phyloP scores from a whole-genome alignment of 805 yeast genomes.

The Ogataea trehaloabstinens region DNA sequence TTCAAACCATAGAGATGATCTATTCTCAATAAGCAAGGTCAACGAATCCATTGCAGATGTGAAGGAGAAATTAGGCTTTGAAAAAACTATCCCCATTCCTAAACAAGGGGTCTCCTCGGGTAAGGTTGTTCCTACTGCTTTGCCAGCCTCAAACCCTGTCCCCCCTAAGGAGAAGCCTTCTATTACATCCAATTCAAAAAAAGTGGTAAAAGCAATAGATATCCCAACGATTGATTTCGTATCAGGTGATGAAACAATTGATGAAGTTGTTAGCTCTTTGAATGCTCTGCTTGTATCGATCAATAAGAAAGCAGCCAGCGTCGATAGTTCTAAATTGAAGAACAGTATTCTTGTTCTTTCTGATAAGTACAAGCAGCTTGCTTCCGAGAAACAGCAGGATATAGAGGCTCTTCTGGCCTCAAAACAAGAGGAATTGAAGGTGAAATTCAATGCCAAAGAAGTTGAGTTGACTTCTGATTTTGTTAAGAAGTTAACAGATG shows the following conservation, averaged over 20 bases:
- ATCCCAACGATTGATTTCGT: constrained; percentile 32
- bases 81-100: constrained; percentile 38
- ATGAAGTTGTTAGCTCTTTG: constrained; percentile 33
- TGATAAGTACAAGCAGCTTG: constrained; percentile 19
- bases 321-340: constrained; percentile 22
- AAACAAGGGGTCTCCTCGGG: constrained; percentile 38
- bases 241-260: constrained; percentile 33
- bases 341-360: constrained; percentile 20
- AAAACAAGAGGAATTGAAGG: constrained; percentile 31
- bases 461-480: constrained; percentile 57
- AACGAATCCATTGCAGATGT: constrained; percentile 32
- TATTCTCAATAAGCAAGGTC: constrained; percentile 19
- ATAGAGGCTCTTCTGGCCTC: constrained; percentile 23
- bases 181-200: constrained; percentile 5
- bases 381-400: constrained; percentile 19
- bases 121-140: constrained; percentile 25
- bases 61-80: constrained; percentile 39
- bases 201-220: constrained; percentile 4
- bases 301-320: constrained; percentile 20
- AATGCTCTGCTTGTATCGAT: constrained; percentile 35
- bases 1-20: constrained; percentile 24
- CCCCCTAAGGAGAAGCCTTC: constrained; percentile 9
- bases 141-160: constrained; percentile 6
- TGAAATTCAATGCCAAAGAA: constrained; percentile 35
- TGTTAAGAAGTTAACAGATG: constrained; percentile 58